phyloP scores from a whole-genome alignment of 2,329 filamentous ascomycete genomes.

The Cladophialophora bantiana region DNA sequence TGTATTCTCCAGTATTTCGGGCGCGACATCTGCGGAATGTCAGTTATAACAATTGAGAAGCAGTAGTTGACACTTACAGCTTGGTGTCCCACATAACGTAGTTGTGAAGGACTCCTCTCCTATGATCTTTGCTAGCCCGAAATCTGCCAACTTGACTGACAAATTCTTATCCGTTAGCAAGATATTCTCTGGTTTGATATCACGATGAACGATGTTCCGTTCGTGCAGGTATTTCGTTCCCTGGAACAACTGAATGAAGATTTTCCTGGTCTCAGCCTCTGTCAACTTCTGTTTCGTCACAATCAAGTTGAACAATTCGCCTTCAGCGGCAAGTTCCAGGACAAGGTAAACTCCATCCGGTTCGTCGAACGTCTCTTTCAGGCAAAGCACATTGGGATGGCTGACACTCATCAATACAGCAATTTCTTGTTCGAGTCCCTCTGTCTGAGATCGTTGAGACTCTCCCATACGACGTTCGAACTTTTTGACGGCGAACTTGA shows the following conservation, averaged over 20 bases:
- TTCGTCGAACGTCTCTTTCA: constrained; percentile 96
- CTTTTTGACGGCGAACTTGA: constrained; percentile 89
- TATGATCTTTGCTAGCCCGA: constrained; percentile 97
- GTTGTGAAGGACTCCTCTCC: constrained; percentile 98
- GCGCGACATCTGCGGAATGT: constrained; percentile 73
- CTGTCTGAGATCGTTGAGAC: constrained; percentile 82
- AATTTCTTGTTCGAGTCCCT: constrained; percentile 92
- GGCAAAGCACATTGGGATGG: constrained; percentile 87
- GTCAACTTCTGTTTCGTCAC: constrained; percentile 87
- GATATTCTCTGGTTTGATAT: constrained; percentile 98
- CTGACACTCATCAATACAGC: constrained; percentile 96
- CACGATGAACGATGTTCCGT: constrained; percentile 93
- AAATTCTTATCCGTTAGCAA: constrained; percentile 84
- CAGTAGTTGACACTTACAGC: constrained; percentile 62
- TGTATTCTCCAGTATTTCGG: constrained; percentile 86
- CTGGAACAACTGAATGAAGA: constrained; percentile 91
- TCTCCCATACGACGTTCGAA: constrained; percentile 86
- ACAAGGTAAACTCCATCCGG: constrained; percentile 88
- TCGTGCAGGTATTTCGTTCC: constrained; percentile 97
- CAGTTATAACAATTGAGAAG: constrained; percentile 19
- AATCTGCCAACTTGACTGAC: constrained; percentile 91
- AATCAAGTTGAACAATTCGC: constrained; percentile 95
- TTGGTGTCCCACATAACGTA: constrained; percentile 93
- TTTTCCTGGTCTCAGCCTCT: constrained; percentile 81
- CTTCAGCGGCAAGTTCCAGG: constrained; percentile 86